These are phyloP conservation scores for Paramyrothecium roridum DNA, from an alignment of 2,329 filamentous ascomycete species.

Conservation along the genomic window DNA sequence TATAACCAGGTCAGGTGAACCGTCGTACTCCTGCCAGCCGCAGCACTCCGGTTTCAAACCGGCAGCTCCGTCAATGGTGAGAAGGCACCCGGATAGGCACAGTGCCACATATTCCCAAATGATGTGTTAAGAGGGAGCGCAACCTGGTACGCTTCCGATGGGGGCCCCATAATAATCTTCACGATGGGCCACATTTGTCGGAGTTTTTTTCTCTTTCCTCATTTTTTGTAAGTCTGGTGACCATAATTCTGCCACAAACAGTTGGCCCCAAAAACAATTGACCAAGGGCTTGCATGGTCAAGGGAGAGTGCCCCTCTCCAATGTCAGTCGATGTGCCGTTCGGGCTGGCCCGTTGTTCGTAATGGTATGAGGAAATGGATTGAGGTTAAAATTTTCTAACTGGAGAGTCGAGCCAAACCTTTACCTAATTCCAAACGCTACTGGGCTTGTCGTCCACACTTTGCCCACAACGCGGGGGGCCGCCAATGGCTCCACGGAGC, in stretches of 20 bases:
- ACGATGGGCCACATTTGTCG: neutral
- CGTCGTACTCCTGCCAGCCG: no score
- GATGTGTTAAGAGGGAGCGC: no score
- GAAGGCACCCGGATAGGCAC: no score
- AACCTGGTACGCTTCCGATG: no score
- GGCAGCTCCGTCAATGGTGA: no score
- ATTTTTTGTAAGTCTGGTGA: neutral
- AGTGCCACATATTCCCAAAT: no score
- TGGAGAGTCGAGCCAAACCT: constrained; percentile 29
- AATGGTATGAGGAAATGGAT: constrained; percentile 26
- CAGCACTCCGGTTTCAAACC: no score
- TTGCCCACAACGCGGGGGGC: no score
- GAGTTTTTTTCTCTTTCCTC: neutral
- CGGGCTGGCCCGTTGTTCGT: neutral
- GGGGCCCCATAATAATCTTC: neutral
- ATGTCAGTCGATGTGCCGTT: no score
- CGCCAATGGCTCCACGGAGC: neutral
- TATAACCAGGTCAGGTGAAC: no score
- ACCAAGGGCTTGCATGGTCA: no score
- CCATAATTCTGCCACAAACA: neutral
- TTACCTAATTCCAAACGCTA: constrained; percentile 33
- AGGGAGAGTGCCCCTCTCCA: no score
- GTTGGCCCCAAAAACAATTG: neutral
- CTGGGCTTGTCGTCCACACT: constrained; percentile 16
- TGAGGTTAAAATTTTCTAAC: constrained; percentile 29